Conservation (phyloP, 2,329 filamentous ascomycete genomes). For the Arthrobotrys megalospora region DNA sequence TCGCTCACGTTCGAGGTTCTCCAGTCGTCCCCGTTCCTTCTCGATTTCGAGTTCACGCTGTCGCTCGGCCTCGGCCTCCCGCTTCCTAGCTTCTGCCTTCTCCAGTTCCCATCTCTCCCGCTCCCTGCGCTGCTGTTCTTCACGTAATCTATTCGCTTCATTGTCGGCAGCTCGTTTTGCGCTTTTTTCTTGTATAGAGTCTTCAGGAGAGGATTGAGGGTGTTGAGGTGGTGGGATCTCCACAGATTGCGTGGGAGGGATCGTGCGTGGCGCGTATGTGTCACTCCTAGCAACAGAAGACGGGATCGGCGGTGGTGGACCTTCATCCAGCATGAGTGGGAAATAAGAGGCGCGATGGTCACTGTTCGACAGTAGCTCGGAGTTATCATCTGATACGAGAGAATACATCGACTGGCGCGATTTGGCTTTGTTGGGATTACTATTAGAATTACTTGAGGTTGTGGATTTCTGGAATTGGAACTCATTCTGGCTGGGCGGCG, state of each 20-base stretch:
- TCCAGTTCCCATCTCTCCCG: slow-evolving; percentile 72
- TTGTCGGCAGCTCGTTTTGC: slow-evolving; percentile 58
- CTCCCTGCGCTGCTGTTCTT: slow-evolving; percentile 54
- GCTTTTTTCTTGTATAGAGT: slow-evolving; percentile 56
- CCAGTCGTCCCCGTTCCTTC: slow-evolving; percentile 71
- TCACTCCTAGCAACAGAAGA: slow-evolving; percentile 45
- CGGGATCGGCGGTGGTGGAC: slow-evolving; percentile 57
- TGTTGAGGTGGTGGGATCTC: slow-evolving; percentile 53
- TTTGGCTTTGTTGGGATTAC: slow-evolving; percentile 53
- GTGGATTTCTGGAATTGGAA: slow-evolving; percentile 39
- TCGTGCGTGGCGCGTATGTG: slow-evolving; percentile 51
- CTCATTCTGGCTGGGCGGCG: slow-evolving; percentile 43
- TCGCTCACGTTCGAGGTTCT: slow-evolving; percentile 62
- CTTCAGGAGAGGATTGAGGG: slow-evolving; percentile 36
- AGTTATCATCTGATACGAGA: slow-evolving; percentile 52
- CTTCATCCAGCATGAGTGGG: slow-evolving; percentile 54
- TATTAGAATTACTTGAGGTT: slow-evolving; percentile 48
- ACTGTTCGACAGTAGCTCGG: slow-evolving; percentile 49
- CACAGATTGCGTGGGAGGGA: slow-evolving; percentile 57
- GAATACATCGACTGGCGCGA: slow-evolving; percentile 60
- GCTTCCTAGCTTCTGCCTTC: slow-evolving; percentile 77
- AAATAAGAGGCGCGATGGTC: slow-evolving; percentile 53
- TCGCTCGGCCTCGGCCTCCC: slow-evolving; percentile 71
- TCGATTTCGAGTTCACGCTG: slow-evolving; percentile 64
- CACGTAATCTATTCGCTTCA: slow-evolving; percentile 53